Evolutionary conservation across 768 basidiomycete genomes (phyloP).

Genomic region (Suillus discolor): DNA sequence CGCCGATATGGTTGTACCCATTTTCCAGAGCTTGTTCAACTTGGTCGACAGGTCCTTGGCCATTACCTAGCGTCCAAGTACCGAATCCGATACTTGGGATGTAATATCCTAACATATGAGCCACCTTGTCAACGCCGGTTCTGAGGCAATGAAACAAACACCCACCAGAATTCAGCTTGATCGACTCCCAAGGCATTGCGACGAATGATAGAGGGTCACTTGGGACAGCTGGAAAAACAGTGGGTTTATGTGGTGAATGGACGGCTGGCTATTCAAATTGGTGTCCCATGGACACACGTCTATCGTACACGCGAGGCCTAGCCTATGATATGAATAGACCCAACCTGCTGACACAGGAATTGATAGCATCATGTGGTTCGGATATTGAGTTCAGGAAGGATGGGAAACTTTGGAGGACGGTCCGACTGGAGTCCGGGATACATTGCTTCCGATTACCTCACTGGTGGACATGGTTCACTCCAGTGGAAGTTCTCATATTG

Average conservation of each 20-base stretch:
- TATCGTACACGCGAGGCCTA: neutral
- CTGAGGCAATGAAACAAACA: neutral
- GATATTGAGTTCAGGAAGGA: neutral
- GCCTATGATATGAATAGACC: neutral
- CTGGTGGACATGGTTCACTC: neutral
- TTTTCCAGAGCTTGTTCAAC: conserved; percentile 64
- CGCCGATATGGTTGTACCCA: conserved; percentile 67
- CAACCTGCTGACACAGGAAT: neutral
- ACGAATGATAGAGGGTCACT: no score
- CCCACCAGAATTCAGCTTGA: neutral
- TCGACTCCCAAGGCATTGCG: conserved; percentile 1
- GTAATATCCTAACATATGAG: neutral
- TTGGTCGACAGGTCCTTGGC: conserved; percentile 50
- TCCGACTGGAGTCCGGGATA: no score
- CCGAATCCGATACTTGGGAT: conserved; percentile 3
- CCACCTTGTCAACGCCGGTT: neutral
- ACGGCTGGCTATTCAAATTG: neutral
- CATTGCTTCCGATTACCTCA: neutral
- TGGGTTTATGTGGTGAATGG: conserved; percentile 3
- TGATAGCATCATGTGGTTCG: neutral
- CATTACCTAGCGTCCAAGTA: conserved; percentile 34
- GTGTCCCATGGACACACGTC: neutral
- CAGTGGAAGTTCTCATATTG: neutral
- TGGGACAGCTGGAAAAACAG: neutral
- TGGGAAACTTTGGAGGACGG: neutral